These are phyloP conservation scores for Scutellaria minor DNA, from an alignment of 257 asterid species.

Conservation along the genomic window DNA sequence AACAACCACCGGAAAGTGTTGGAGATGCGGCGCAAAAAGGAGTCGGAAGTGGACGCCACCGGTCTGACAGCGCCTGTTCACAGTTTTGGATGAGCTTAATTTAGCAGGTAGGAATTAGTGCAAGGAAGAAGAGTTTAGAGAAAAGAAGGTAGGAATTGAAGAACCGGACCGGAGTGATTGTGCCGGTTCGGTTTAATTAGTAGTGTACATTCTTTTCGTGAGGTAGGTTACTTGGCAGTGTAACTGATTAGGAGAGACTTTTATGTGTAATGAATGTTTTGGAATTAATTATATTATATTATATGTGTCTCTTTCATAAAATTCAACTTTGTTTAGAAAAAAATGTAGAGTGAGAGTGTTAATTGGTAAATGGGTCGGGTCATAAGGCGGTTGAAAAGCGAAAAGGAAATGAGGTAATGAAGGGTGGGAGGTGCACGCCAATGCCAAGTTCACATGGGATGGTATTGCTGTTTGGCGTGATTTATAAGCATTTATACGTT, in stretches of 20 bases:
- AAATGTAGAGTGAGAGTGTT: background rate
- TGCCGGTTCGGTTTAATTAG: slow-evolving; percentile 50
- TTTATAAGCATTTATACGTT: slow-evolving; percentile 49
- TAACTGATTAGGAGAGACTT: slow-evolving; percentile 58
- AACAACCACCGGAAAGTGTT: slow-evolving; percentile 65
- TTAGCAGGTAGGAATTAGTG: slow-evolving; percentile 23
- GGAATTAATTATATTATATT: slow-evolving; percentile 10
- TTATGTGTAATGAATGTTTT: slow-evolving; percentile 47
- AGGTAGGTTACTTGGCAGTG: slow-evolving; percentile 56
- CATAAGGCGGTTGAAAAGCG: slow-evolving; percentile 56
- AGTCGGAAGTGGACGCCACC: slow-evolving; percentile 42
- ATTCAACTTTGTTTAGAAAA: background rate
- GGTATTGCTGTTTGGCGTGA: slow-evolving; percentile 41
- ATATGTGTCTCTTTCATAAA: no score
- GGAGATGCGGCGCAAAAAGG: slow-evolving; percentile 69
- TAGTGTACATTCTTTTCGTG: slow-evolving; percentile 57
- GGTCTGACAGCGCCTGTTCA: slow-evolving; percentile 39
- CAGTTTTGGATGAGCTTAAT: slow-evolving; percentile 45
- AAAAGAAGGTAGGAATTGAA: slow-evolving; percentile 10
- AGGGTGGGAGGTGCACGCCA: slow-evolving; percentile 38
- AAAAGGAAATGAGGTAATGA: slow-evolving; percentile 34
- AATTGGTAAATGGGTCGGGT: background rate
- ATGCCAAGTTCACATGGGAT: slow-evolving; percentile 38
- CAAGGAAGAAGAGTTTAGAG: slow-evolving; percentile 16
- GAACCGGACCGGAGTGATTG: slow-evolving; percentile 32